phyloP scores from a whole-genome alignment of 805 yeast genomes.

The Wickerhamiella alocasiicola region DNA sequence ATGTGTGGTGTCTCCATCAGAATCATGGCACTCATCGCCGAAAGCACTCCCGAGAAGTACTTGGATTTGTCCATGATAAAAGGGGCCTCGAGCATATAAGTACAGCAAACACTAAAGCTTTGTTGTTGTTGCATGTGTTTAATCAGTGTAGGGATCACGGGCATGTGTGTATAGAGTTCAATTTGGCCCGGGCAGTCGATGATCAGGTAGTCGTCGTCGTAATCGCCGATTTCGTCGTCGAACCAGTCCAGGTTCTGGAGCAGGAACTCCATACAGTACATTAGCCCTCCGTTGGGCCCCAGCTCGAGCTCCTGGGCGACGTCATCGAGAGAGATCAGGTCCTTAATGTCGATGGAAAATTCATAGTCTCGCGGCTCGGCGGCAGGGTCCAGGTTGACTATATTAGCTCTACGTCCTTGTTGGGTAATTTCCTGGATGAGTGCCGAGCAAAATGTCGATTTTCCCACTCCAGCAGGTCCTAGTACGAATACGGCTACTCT shows the following conservation, averaged over 20 bases:
- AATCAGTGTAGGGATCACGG: constrained; percentile 80
- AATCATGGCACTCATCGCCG: constrained; percentile 98
- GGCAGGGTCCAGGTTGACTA: constrained; percentile 93
- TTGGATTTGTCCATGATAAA: constrained; percentile 83
- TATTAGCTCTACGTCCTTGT: constrained; percentile 84
- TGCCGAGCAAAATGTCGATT: constrained; percentile 83
- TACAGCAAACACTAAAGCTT: constrained; percentile 82
- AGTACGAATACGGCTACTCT: constrained; percentile 86
- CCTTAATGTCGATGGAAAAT: constrained; percentile 85
- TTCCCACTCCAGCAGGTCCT: constrained; percentile 98
- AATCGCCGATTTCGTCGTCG: constrained; percentile 94
- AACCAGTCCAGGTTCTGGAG: constrained; percentile 90
- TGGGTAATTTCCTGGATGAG: constrained; percentile 79
- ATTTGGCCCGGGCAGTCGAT: constrained; percentile 77
- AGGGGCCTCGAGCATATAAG: constrained; percentile 86
- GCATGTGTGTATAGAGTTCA: constrained; percentile 87
- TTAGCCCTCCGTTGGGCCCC: constrained; percentile 91
- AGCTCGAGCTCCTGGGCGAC: constrained; percentile 88
- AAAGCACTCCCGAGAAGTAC: constrained; percentile 86
- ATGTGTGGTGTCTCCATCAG: constrained; percentile 89
- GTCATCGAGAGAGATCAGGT: constrained; percentile 78
- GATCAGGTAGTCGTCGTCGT: constrained; percentile 76
- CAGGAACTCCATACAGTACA: constrained; percentile 85
- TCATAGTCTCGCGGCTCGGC: constrained; percentile 89
- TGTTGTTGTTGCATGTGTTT: constrained; percentile 68